phyloP scores from a whole-genome alignment of 192 early-diverging fungal species.

The Gorgonomyces haynaldii region DNA sequence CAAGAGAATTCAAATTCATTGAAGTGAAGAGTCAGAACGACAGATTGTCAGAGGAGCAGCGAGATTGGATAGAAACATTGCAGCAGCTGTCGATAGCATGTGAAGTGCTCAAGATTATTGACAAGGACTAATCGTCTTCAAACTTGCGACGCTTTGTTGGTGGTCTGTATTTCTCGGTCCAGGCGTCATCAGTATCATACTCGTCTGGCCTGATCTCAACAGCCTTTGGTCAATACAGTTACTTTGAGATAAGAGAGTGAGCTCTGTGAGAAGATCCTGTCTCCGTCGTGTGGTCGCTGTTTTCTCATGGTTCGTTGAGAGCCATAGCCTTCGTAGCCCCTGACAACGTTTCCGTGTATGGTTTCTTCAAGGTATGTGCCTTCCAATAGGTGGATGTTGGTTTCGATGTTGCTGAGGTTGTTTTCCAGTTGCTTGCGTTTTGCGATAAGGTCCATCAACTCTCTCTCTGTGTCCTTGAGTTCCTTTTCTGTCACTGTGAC shows the following conservation, averaged over 20 bases:
- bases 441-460: constrained; percentile 6
- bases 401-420: constrained; percentile 14
- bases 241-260: constrained; percentile 3
- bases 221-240: too few relatives aligned
- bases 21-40: constrained; percentile 42
- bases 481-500: neutral
- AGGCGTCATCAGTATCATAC: too few relatives aligned
- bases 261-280: constrained; percentile 1
- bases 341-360: constrained; percentile 3
- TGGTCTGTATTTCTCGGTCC: too few relatives aligned
- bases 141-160: too few relatives aligned
- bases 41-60: constrained; percentile 27
- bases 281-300: neutral
- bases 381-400: constrained; percentile 16
- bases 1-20: constrained; percentile 20
- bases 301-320: neutral
- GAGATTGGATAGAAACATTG: constrained; percentile 34
- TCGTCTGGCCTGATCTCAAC: too few relatives aligned
- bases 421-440: constrained; percentile 13
- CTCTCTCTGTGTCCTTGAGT: neutral
- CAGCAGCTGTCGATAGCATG: constrained; percentile 11
- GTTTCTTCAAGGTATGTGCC: constrained; percentile 16
- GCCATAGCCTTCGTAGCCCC: constrained; percentile 6
- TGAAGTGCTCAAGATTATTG: too few relatives aligned
- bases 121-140: too few relatives aligned